These are phyloP conservation scores for Knoxia roxburghii DNA, from an alignment of 257 asterid genomes.

Conservation along the genomic window DNA sequence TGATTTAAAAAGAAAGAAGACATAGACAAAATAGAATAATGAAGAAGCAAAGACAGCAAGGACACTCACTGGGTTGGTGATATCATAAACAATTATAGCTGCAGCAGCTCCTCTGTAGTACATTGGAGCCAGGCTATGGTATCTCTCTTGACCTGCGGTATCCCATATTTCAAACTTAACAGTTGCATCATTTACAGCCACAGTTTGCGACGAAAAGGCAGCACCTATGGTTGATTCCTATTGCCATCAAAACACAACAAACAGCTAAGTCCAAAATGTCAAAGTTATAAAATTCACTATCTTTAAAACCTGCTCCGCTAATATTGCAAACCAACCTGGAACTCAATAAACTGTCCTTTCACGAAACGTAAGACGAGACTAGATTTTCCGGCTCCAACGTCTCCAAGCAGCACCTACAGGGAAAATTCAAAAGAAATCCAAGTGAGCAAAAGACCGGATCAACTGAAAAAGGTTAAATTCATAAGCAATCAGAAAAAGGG, in stretches of 20 bases:
- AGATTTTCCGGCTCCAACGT: conserved; percentile 89
- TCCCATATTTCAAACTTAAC: conserved; percentile 92
- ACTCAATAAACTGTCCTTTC: conserved; percentile 78
- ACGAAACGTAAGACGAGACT: conserved; percentile 81
- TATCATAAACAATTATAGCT: conserved; percentile 71
- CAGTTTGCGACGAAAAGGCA: conserved; percentile 81
- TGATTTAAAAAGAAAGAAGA: neutral
- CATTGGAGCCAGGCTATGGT: conserved; percentile 93
- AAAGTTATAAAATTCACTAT: neutral
- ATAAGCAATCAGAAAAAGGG: neutral
- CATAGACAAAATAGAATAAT: neutral
- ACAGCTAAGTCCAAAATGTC: conserved; percentile 2
- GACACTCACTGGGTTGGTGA: conserved; percentile 61
- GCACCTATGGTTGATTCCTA: conserved; percentile 94
- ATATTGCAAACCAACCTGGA: conserved; percentile 49
- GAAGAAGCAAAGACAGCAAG: neutral
- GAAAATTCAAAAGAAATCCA: neutral
- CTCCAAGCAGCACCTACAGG: conserved; percentile 76
- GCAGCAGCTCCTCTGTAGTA: conserved; percentile 94
- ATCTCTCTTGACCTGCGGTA: conserved; percentile 92
- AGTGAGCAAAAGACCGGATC: conserved; percentile 13
- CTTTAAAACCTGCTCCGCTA: neutral
- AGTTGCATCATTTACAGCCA: conserved; percentile 75
- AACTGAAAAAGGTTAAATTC: neutral
- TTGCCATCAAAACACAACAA: conserved; percentile 16